Evolutionary conservation across 805 yeast genomes (phyloP).

Genomic region (Dipodascus albidus): DNA sequence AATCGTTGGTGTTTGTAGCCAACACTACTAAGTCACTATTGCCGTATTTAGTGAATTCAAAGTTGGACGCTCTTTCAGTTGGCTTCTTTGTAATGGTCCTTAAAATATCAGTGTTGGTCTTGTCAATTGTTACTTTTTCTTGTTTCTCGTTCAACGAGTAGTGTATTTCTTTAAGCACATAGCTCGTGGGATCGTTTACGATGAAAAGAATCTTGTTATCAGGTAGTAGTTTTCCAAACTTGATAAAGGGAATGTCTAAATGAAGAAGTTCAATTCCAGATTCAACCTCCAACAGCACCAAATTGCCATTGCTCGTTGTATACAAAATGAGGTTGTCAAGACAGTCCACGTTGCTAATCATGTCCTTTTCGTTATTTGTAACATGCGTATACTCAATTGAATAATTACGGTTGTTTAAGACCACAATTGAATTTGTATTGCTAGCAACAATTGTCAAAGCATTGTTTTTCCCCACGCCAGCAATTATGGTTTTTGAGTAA

Average conservation of each 20-base stretch:
- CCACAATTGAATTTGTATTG: not conserved
- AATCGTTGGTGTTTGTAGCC: not conserved
- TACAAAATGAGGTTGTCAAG: not conserved
- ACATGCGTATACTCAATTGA: not conserved
- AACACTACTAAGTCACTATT: not conserved
- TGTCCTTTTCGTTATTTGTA: not conserved
- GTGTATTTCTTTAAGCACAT: not conserved
- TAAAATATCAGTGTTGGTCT: not conserved
- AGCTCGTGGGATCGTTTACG: not conserved
- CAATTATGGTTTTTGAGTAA: not conserved
- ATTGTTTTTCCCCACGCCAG: not conserved
- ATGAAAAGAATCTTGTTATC: not conserved
- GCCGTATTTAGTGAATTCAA: not conserved
- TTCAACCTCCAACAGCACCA: not conserved
- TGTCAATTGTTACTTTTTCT: not conserved
- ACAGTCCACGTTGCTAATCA: not conserved
- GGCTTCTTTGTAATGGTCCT: not conserved
- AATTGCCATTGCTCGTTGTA: not conserved
- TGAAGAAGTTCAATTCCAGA: not conserved
- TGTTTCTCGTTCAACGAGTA: not conserved
- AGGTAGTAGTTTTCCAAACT: not conserved
- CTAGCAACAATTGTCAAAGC: not conserved
- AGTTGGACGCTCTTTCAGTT: not conserved
- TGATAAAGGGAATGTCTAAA: not conserved
- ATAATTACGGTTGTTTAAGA: not conserved